Evolutionary conservation across 768 basidiomycete species (phyloP).

Genomic region (Mrakia blollopis): DNA sequence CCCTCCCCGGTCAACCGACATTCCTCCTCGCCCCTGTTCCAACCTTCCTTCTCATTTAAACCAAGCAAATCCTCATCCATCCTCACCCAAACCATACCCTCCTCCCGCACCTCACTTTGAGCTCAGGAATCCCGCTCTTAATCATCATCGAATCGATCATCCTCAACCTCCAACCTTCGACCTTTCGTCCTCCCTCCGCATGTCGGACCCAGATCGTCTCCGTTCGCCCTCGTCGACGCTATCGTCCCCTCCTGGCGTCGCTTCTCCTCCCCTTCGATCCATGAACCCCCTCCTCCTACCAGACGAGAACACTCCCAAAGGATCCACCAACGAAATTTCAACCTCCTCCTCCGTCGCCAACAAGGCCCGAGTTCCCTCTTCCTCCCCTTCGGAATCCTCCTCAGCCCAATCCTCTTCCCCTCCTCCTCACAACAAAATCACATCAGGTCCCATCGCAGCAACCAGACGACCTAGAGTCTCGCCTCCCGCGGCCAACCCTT

Average conservation of each 20-base stretch:
- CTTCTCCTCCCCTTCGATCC: neutral
- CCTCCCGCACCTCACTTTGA: too few species aligned
- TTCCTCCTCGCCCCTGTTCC: too few species aligned
- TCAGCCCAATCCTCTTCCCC: neutral
- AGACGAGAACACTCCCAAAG: neutral
- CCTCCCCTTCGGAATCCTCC: neutral
- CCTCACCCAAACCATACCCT: neutral
- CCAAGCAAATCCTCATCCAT: neutral
- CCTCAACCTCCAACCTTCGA: neutral
- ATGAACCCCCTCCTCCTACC: neutral
- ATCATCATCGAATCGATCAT: neutral
- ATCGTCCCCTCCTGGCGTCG: constrained; percentile 7
- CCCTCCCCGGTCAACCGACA: too few species aligned
- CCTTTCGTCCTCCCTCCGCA: neutral
- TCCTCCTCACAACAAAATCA: constrained; percentile 18
- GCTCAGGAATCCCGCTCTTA: too few species aligned
- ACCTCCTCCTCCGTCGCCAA: neutral
- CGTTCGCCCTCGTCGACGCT: constrained; percentile 11
- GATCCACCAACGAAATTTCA: neutral
- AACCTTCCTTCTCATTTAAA: too few species aligned
- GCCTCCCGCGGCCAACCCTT: neutral
- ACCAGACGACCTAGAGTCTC: neutral
- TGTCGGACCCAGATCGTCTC: neutral
- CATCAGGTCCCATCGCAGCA: constrained; percentile 13
- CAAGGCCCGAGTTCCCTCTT: neutral